Evolutionary conservation across 2,329 filamentous ascomycete species (phyloP).

Genomic region (Fusarium graminum): DNA sequence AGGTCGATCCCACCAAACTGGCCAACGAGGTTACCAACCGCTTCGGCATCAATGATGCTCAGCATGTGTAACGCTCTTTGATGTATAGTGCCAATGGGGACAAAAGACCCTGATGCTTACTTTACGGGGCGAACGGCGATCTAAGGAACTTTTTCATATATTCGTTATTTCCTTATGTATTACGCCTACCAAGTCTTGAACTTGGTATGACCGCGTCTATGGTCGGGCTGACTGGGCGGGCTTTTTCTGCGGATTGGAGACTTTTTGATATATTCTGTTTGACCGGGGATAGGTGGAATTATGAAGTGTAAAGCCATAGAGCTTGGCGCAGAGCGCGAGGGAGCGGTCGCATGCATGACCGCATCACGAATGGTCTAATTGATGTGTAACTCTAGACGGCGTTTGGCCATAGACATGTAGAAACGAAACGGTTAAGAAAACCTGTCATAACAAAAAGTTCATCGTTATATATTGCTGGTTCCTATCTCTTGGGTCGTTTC

Average conservation of each 20-base stretch:
- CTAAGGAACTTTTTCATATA: slow-evolving; percentile 48
- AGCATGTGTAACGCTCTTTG: slow-evolving; percentile 37
- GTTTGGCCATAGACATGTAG: slow-evolving; percentile 58
- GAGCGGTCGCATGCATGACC: slow-evolving; percentile 51
- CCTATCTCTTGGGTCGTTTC: background rate
- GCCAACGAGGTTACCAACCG: slow-evolving; percentile 63
- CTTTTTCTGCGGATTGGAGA: slow-evolving; percentile 51
- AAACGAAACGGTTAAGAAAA: slow-evolving; percentile 53
- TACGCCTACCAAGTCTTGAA: slow-evolving; percentile 38
- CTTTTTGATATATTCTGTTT: slow-evolving; percentile 50
- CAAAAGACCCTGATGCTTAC: slow-evolving; percentile 44
- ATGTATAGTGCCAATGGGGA: slow-evolving; percentile 32
- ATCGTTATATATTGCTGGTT: slow-evolving; percentile 8
- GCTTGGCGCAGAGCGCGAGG: slow-evolving; percentile 56
- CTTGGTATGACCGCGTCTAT: slow-evolving; percentile 46
- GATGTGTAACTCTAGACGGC: slow-evolving; percentile 59
- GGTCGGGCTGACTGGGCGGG: slow-evolving; percentile 45
- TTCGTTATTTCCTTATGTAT: slow-evolving; percentile 43
- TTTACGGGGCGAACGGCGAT: slow-evolving; percentile 52
- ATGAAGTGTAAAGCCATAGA: slow-evolving; percentile 56
- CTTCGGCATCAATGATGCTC: slow-evolving; percentile 58
- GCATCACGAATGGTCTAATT: slow-evolving; percentile 57
- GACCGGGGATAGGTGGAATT: slow-evolving; percentile 46
- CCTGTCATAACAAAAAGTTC: slow-evolving; percentile 35
- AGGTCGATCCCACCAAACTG: slow-evolving; percentile 66